A percentile compares a stretch with the other conserved stretches of the same genome.
These are phyloP conservation scores for Lasiodiplodia hormozganensis DNA, from an alignment of 2,329 filamentous ascomycete species.

Conservation along the genomic window DNA sequence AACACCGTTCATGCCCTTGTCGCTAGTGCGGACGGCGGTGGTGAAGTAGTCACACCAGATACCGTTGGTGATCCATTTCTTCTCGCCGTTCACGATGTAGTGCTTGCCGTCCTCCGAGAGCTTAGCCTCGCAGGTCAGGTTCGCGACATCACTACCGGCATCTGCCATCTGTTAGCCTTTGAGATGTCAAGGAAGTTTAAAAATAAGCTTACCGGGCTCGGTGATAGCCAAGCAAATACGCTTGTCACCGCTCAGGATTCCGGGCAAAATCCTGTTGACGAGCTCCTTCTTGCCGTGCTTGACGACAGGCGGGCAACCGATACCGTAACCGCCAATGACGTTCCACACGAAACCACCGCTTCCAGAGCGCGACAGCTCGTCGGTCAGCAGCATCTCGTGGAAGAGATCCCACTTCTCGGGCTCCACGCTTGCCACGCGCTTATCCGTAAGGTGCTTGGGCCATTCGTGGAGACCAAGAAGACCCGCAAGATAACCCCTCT, in stretches of 20 bases:
- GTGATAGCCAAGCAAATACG: slow-evolving; percentile 97
- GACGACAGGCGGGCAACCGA: slow-evolving; percentile 88
- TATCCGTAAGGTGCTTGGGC: slow-evolving; percentile 75
- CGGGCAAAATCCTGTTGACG: slow-evolving; percentile 86
- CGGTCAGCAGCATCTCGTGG: slow-evolving; percentile 95
- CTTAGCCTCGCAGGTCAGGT: slow-evolving; percentile 94
- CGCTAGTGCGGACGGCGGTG: slow-evolving; percentile 89
- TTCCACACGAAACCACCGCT: slow-evolving; percentile 98
- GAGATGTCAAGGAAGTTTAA: slow-evolving; percentile 29
- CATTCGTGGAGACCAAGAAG: slow-evolving; percentile 80
- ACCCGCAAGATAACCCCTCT: slow-evolving; percentile 90
- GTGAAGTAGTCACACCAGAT: slow-evolving; percentile 98
- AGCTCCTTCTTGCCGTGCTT: slow-evolving; percentile 89
- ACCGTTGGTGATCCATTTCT: slow-evolving; percentile 99
- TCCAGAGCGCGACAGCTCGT: slow-evolving; percentile 87
- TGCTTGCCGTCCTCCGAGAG: slow-evolving; percentile 95
- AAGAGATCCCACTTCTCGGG: slow-evolving; percentile 96
- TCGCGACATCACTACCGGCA: slow-evolving; percentile 93
- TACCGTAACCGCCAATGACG: slow-evolving; percentile 93
- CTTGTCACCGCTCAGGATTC: slow-evolving; percentile 90
- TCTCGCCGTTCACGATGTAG: slow-evolving; percentile 99
- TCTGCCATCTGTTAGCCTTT: slow-evolving; percentile 57
- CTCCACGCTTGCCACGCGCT: slow-evolving; percentile 76
- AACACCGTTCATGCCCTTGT: slow-evolving; percentile 89
- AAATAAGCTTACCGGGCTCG: slow-evolving; percentile 64